Evolutionary conservation across 345 rosid genomes (phyloP), one percentile per base, ranked within the genome.

Genomic region (Kernera saxatilis): DNA sequence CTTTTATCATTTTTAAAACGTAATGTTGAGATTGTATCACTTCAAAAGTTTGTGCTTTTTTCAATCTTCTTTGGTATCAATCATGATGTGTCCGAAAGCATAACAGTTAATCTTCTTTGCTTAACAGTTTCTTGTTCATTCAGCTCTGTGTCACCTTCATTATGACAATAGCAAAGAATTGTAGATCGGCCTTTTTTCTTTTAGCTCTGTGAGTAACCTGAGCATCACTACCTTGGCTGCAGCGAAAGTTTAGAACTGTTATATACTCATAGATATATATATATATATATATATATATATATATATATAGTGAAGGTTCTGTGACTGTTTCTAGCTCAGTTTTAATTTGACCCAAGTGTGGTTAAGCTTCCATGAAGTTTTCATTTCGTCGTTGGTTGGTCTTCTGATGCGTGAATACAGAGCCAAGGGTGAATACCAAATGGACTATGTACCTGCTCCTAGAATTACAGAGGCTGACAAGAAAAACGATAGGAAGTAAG

Each of bases 351-450:
- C 50, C 3, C 7, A 39, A 40, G 4, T 40, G 23, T 41, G 12
- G 21, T 62, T 27, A 72, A 23, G 13, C 5, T 73, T 29, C 19
- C 4, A 17, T 40, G 62, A 62, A 51, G 27, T 5, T 19, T 5
- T 2, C 1, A 23, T 51, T 25, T 49, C 8, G 32, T n/a, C 62
- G 22, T 67, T 67, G 52, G 50, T 50, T 73, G 64, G 55, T 73
- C 12, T 53, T 68, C 17, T 60, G 50, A 50, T 54, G 51, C n/a
- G 29, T 83, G 67, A 55, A 36, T 80, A 54, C 83, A 89, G 96
- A 81, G 90, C 89, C 55, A 86, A 94, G 79, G 99, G 95, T 62
- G 95, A 89, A 71, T 91, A 89, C 77, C 99, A 91, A 55, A 89
- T 94, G 76, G 96, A 89, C 66, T 91, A 91, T 52, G 82, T 73